These are phyloP conservation scores for Henckelia pumila DNA, from an alignment of 257 asterid species.

Conservation along the genomic window DNA sequence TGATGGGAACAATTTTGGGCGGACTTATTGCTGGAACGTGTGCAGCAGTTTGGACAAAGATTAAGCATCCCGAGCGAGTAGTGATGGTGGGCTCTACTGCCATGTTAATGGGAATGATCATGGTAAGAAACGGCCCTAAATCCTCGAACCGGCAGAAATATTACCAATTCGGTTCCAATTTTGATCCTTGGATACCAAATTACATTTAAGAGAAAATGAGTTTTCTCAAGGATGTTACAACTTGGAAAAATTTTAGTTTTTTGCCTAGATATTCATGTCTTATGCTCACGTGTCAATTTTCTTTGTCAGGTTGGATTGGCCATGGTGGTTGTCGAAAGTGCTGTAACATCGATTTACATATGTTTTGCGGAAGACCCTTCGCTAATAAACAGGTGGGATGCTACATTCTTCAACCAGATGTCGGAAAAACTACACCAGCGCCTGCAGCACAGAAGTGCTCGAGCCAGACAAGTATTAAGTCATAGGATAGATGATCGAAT, in stretches of 20 bases:
- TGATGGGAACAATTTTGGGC: constrained; percentile 85
- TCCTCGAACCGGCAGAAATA: background rate
- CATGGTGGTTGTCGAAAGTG: constrained; percentile 94
- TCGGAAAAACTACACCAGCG: constrained; percentile 88
- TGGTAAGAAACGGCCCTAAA: constrained; percentile 43
- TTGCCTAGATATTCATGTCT: background rate
- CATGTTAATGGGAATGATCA: constrained; percentile 95
- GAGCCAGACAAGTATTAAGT: constrained; percentile 53
- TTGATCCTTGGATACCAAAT: background rate
- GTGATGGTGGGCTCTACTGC: constrained; percentile 92
- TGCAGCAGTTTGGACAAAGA: constrained; percentile 74
- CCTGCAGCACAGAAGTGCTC: constrained; percentile 86
- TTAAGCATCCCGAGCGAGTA: constrained; percentile 68
- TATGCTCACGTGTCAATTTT: background rate
- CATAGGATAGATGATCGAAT: constrained; percentile 58
- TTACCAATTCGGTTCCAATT: background rate
- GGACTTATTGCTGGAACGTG: constrained; percentile 88
- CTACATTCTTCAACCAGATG: constrained; percentile 64
- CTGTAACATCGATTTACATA: constrained; percentile 87
- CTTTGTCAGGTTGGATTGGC: constrained; percentile 78
- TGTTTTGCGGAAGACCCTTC: constrained; percentile 93
- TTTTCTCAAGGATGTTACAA: background rate
- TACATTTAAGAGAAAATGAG: background rate
- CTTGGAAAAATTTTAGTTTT: background rate
- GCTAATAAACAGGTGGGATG: constrained; percentile 77